These are phyloP conservation scores for Babesia caballi DNA, from an alignment of 169 alveolate genomes.

Conservation along the genomic window DNA sequence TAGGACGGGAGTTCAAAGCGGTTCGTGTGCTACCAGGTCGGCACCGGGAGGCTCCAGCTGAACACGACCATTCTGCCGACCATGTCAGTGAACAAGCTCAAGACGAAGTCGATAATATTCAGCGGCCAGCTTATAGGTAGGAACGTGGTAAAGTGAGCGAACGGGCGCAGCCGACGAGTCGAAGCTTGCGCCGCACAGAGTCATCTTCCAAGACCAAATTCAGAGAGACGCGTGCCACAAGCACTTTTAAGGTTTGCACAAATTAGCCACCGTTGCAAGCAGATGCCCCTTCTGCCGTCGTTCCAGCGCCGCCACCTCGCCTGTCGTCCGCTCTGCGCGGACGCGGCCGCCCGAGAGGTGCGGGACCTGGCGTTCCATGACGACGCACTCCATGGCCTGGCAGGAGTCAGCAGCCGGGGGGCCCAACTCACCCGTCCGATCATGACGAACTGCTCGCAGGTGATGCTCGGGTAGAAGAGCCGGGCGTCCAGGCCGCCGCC, in stretches of 20 bases:
- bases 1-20: slow-evolving; percentile 30
- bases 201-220: slow-evolving; percentile 38
- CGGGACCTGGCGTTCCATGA: slow-evolving; percentile 46
- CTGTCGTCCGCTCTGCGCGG: slow-evolving; percentile 8
- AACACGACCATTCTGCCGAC: slow-evolving; percentile 67
- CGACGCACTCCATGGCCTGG: slow-evolving; percentile 53
- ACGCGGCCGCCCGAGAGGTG: slow-evolving; percentile 7
- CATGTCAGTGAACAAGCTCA: slow-evolving; percentile 57
- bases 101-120: slow-evolving; percentile 47
- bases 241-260: slow-evolving; percentile 5
- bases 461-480: slow-evolving; percentile 51
- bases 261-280: background rate
- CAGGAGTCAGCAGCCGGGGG: too few relatives aligned
- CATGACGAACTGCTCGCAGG: slow-evolving; percentile 47
- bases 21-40: slow-evolving; percentile 70
- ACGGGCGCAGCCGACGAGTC: slow-evolving; percentile 30
- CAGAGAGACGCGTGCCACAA: slow-evolving; percentile 44
- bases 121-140: slow-evolving; percentile 56
- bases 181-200: slow-evolving; percentile 47
- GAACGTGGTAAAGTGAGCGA: background rate
- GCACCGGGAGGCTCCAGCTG: slow-evolving; percentile 73
- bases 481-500: slow-evolving; percentile 47
- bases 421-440: slow-evolving; percentile 37
- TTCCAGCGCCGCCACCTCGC: slow-evolving; percentile 5
- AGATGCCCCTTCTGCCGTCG: background rate